Evolutionary conservation across 768 basidiomycete genomes (phyloP), one percentile per base, ranked within the genome.

Genomic region (Agrocybe chaxingu): DNA sequence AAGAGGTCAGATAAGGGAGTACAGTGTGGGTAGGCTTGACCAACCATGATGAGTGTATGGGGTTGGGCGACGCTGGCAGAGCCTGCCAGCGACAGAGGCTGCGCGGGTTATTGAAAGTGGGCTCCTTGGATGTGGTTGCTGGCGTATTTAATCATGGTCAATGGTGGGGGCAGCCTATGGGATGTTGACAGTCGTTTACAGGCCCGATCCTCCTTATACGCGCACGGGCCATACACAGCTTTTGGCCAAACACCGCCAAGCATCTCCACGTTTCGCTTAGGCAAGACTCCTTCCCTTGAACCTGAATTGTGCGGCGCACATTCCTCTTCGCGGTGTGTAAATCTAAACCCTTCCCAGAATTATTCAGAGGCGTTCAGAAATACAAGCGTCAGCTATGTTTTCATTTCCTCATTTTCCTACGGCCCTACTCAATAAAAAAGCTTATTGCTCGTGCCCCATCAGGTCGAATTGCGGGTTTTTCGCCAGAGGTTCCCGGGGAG

Each of bases 41-140:
- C 50, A 55, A 81, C 81, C 80, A 84, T 83, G 51, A 55, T 67
- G 49, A 33, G 52, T 53, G 57, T 46, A 19, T 41, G 29, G 50
- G 44, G 45, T 51, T 33, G 56, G 57, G 53, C 60, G 57, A 67
- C 70, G 67, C 60, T 56, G 64, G 70, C 66, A 57, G 55, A 62
- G 69, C 74, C 72, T 79, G 75, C 75, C 82, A 81, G 79, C 79
- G 77, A 81, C 76, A 72, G 63, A 63, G 65, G 60, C 70, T 70
- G 70, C 69, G 68, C 69, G 70, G 66, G 78, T 75, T 80, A 77
- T 76, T 82, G 77, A 62, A 63, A 66, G 32, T 56, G 42, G 47
- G 59, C 43, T 60, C 72, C 64, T 54, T 61, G 57, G 47, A 59
- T 58, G 50, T 52, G 57, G 51, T 56, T 55, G 30, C 55, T 49